A percentile compares a stretch with the other conserved stretches of the same genome.
These are phyloP conservation scores for Phoenix dactylifera DNA, from an alignment of 176 grass and related monocot species.

Conservation along the genomic window DNA sequence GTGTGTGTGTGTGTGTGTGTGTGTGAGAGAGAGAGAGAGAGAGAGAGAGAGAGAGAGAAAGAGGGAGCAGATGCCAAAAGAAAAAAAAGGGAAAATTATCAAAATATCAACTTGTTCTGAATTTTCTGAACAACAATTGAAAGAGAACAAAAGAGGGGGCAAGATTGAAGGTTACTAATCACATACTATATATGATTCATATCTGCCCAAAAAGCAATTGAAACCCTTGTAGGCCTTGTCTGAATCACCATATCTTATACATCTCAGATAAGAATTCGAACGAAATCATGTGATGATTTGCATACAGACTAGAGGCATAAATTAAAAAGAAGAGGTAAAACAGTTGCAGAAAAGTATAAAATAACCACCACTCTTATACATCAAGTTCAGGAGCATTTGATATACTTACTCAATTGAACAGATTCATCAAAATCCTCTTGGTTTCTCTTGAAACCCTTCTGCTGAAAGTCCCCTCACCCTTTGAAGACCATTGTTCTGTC, in stretches of 20 bases:
- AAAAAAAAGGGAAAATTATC: too few species aligned
- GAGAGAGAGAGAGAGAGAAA: too few species aligned
- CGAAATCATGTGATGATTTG: not conserved
- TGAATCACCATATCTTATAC: not conserved
- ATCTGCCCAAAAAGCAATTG: too few species aligned
- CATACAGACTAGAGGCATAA: not conserved
- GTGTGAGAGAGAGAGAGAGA: too few species aligned
- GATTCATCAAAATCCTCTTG: conserved; percentile 8
- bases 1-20: too few species aligned
- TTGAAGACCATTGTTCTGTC: not conserved
- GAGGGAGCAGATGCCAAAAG: too few species aligned
- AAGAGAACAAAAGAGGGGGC: conserved; percentile 2
- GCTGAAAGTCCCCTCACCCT: not conserved
- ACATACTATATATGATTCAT: not conserved
- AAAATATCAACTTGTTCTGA: too few species aligned
- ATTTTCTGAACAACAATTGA: too few species aligned
- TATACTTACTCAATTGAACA: conserved; percentile 3
- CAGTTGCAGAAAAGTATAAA: not conserved
- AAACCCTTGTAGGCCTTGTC: too few species aligned
- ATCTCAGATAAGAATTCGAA: not conserved
- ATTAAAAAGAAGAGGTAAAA: not conserved
- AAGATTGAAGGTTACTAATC: conserved; percentile 8
- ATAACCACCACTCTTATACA: not conserved
- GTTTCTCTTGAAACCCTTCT: not conserved
- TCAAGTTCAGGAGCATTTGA: not conserved